Conservation (phyloP, 192 early-diverging fungal species). For the Ramicandelaber brevisporus region DNA sequence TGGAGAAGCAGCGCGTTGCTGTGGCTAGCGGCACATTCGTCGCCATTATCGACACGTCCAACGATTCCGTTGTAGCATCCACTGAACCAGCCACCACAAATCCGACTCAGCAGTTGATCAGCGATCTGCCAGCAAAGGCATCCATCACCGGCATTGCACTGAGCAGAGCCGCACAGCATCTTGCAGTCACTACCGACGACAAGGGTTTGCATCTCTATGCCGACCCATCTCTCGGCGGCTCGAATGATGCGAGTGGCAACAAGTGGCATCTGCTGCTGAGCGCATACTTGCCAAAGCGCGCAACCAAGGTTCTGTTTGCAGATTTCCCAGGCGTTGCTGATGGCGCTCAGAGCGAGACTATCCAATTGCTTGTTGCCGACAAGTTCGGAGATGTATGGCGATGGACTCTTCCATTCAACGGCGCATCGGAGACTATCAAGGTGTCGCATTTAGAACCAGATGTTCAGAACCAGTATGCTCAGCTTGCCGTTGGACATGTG, state of each 20-base stretch:
- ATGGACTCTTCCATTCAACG: conserved; percentile 1
- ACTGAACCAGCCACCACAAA: too few species aligned
- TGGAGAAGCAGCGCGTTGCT: too few species aligned
- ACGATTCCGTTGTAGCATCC: too few species aligned
- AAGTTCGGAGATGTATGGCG: conserved; percentile 81
- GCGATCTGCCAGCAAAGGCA: too few species aligned
- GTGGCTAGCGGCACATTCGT: too few species aligned
- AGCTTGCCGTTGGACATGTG: conserved; percentile 65
- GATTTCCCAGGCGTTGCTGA: too few species aligned
- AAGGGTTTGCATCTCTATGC: conserved; percentile 41
- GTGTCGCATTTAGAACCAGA: background rate
- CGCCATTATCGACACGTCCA: too few species aligned
- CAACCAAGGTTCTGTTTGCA: conserved; percentile 48
- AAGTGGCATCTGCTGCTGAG: conserved; percentile 3
- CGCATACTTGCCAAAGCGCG: too few species aligned
- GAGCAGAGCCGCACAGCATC: too few species aligned
- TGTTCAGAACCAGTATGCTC: conserved; percentile 3
- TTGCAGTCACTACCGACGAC: conserved; percentile 34
- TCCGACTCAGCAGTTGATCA: too few species aligned
- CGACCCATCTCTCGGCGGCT: background rate
- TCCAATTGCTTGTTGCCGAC: conserved; percentile 49
- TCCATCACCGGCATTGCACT: too few species aligned
- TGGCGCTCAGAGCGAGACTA: conserved; percentile 28
- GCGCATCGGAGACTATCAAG: background rate
- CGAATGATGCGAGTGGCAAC: background rate